Conservation (phyloP, 345 rosid genomes). For the Eutrema heterophyllum region DNA sequence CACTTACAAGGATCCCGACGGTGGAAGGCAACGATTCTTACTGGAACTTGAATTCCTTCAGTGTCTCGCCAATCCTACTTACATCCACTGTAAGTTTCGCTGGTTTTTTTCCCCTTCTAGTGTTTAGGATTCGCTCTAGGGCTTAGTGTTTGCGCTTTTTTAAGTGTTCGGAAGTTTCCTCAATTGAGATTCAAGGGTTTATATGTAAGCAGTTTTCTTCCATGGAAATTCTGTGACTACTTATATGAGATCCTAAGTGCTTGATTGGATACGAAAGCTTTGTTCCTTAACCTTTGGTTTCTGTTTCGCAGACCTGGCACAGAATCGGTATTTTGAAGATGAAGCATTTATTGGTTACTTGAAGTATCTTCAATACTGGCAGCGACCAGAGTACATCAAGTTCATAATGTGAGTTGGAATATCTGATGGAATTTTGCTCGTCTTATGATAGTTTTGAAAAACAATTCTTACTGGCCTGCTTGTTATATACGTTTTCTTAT, state of each 20-base stretch:
- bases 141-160: background rate
- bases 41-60: slow-evolving; percentile 92
- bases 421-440: background rate
- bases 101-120: no score
- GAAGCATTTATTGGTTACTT: slow-evolving; percentile 95
- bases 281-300: slow-evolving; percentile 3
- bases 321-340: slow-evolving; percentile 96
- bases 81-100: slow-evolving; percentile 69
- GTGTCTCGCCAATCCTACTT: slow-evolving; percentile 95
- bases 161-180: background rate
- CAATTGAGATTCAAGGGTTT: background rate
- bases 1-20: slow-evolving; percentile 83
- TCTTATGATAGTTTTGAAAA: background rate
- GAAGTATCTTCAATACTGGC: slow-evolving; percentile 97
- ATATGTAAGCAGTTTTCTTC: background rate
- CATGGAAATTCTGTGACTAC: background rate
- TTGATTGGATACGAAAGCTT: background rate
- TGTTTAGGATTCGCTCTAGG: background rate
- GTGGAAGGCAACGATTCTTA: slow-evolving; percentile 78
- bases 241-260: background rate
- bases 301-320: slow-evolving; percentile 76
- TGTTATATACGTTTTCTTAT: background rate
- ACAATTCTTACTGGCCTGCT: background rate
- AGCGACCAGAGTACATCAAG: slow-evolving; percentile 81
- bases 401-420: slow-evolving; percentile 72